Conservation (phyloP, 805 yeast species). For the Ogataea nitratoaversa region DNA sequence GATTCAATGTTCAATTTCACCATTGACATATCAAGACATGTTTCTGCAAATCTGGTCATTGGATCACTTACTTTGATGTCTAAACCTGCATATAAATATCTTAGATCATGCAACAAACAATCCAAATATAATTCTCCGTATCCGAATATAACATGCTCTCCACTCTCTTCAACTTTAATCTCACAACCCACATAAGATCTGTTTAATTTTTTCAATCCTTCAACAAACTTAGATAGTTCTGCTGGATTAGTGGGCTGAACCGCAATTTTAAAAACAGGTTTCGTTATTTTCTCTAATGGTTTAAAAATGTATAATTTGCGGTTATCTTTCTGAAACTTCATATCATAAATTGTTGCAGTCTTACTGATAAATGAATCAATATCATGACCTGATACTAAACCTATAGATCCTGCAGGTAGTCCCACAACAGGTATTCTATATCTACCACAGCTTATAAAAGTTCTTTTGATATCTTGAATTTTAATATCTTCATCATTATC, state of each 20-base stretch:
- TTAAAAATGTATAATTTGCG: conserved; percentile 31
- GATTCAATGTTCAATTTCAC: conserved; percentile 63
- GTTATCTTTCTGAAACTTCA: conserved; percentile 12
- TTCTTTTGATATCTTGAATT: conserved; percentile 35
- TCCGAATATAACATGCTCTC: conserved; percentile 77
- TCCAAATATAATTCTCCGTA: conserved; percentile 89
- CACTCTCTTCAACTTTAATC: conserved; percentile 80
- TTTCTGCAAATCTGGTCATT: conserved; percentile 72
- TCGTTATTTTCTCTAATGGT: conserved; percentile 40
- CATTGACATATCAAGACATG: conserved; percentile 60
- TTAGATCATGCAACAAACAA: conserved; percentile 71
- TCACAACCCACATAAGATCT: conserved; percentile 62
- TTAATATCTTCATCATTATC: conserved; percentile 52
- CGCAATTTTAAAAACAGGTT: conserved; percentile 73
- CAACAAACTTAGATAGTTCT: conserved; percentile 67
- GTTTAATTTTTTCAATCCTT: conserved; percentile 61
- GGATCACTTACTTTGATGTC: conserved; percentile 85
- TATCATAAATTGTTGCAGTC: conserved; percentile 51
- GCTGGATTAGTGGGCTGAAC: conserved; percentile 78
- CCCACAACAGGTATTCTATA: conserved; percentile 53
- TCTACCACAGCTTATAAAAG: conserved; percentile 64
- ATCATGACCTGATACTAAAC: conserved; percentile 54
- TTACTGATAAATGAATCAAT: conserved; percentile 53
- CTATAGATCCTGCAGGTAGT: conserved; percentile 65
- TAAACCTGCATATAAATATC: conserved; percentile 57